Evolutionary conservation across 2,329 filamentous ascomycete genomes (phyloP).

Genomic region (Ophioceras dolichostomum): DNA sequence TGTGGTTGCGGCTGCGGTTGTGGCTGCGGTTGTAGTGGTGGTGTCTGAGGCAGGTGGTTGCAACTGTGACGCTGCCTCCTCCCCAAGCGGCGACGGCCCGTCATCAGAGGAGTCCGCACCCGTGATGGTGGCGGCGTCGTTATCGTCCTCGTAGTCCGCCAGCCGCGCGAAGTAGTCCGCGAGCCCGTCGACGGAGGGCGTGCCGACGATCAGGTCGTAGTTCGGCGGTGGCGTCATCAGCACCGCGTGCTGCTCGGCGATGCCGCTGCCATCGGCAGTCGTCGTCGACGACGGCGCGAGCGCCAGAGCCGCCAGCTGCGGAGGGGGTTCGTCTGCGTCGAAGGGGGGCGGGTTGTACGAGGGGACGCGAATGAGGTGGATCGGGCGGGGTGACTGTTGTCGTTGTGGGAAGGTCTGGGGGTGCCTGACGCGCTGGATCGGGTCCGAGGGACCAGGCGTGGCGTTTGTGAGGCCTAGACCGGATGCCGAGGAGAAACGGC

Average conservation of each 20-base stretch:
- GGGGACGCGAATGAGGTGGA: constrained; percentile 71
- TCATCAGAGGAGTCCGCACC: neutral
- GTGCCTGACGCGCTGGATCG: constrained; percentile 20
- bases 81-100: no score
- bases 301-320: no score
- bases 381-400: constrained; percentile 62
- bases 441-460: no score
- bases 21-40: no score
- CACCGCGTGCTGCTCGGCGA: constrained; percentile 7
- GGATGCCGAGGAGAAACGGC: no score
- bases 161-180: constrained; percentile 82
- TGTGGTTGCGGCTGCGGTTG: no score
- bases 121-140: neutral
- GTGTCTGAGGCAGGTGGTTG: no score
- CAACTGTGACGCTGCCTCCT: no score
- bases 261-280: no score
- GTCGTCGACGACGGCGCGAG: constrained; percentile 15
- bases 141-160: constrained; percentile 50
- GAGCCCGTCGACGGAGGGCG: constrained; percentile 52
- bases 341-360: constrained; percentile 85
- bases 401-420: constrained; percentile 8
- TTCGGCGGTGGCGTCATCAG: constrained; percentile 71
- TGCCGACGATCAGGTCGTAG: constrained; percentile 69
- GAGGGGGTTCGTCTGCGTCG: constrained; percentile 66
- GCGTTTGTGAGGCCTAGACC: constrained; percentile 7